These are phyloP conservation scores for Pichia sp. DNA, from an alignment of 1,139 yeast species.

Conservation along the genomic window DNA sequence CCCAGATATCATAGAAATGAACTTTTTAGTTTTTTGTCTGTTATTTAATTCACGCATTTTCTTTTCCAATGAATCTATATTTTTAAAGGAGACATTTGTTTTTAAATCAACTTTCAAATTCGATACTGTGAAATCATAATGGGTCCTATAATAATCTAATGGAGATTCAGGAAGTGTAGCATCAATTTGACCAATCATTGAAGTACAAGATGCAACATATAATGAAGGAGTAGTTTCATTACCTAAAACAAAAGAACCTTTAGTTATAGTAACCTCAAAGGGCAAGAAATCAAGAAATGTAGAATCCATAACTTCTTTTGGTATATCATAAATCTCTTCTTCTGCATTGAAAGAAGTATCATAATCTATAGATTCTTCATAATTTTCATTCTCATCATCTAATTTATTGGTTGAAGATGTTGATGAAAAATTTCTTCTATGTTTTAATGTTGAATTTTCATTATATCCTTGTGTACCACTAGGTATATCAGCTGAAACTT, in stretches of 20 bases:
- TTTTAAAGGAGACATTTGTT: constrained; percentile 58
- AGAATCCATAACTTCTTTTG: constrained; percentile 13
- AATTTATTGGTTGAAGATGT: neutral
- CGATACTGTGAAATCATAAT: constrained; percentile 39
- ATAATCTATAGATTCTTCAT: neutral
- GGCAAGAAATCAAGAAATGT: constrained; percentile 32
- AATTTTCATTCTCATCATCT: neutral
- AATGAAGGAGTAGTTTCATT: constrained; percentile 72
- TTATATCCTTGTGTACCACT: too few species aligned
- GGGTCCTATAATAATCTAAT: constrained; percentile 50
- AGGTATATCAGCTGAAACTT: too few species aligned
- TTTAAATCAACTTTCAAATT: constrained; percentile 55
- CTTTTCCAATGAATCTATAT: constrained; percentile 14
- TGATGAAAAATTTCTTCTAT: neutral
- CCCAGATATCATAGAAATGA: constrained; percentile 11
- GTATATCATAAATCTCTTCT: neutral
- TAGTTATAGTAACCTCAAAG: constrained; percentile 32
- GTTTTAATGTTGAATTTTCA: neutral
- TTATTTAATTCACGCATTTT: constrained; percentile 5
- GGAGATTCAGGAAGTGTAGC: constrained; percentile 42
- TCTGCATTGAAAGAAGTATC: constrained; percentile 1
- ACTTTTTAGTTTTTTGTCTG: constrained; percentile 3
- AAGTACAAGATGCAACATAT: constrained; percentile 52
- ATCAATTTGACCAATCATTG: constrained; percentile 58
- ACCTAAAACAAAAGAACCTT: constrained; percentile 75